Evolutionary conservation across 164 flowering plant genomes (phyloP).

Genomic region (Vitis vinifera): ASM3070453v1 NC_081817.1:4812501-4813000

Average conservation of each 20-base stretch:
- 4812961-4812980: conserved; percentile 10
- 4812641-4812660: too few species aligned
- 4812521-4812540: too few species aligned
- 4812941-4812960: conserved; percentile 21
- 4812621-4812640: too few species aligned
- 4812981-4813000: conserved; percentile 37
- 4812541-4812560: too few species aligned
- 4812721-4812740: conserved; percentile 8
- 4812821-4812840: neutral
- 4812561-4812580: too few species aligned
- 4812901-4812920: conserved; percentile 33
- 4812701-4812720: neutral
- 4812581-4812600: too few species aligned
- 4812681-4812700: conserved; percentile 6
- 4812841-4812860: neutral
- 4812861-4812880: conserved; percentile 15
- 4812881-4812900: conserved; percentile 30
- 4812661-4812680: too few species aligned
- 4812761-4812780: conserved; percentile 1
- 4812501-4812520: too few species aligned
- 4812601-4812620: too few species aligned
- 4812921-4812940: conserved; percentile 45
- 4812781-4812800: conserved; percentile 17
- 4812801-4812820: neutral
- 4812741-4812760: neutral